Percentiles rank a stretch among this genome's conserved stretches.
Conservation (phyloP, 495 filamentous ascomycete genomes). For the Lepraria neglecta region DNA sequence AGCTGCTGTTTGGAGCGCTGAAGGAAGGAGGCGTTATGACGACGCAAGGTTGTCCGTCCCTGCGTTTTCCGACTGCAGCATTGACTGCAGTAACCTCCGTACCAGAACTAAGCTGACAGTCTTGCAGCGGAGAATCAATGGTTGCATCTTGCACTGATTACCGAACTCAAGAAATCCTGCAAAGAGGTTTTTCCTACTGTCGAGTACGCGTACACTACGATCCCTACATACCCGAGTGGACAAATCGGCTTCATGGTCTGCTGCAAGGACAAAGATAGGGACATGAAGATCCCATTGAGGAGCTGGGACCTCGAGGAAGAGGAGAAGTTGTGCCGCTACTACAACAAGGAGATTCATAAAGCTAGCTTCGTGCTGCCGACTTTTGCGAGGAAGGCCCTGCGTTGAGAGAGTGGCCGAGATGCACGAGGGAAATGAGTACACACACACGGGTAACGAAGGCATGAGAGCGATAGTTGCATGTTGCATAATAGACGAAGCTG, state of each 20-base stretch:
- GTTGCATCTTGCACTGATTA: constrained; percentile 90
- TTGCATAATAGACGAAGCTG: neutral
- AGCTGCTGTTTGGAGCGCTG: constrained; percentile 81
- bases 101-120: constrained; percentile 34
- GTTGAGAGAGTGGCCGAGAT: constrained; percentile 3
- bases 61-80: constrained; percentile 11
- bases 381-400: constrained; percentile 70
- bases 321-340: constrained; percentile 85
- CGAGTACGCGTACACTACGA: constrained; percentile 99
- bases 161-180: constrained; percentile 89
- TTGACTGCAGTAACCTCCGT: constrained; percentile 16
- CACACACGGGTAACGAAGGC: neutral
- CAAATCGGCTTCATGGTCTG: constrained; percentile 99
- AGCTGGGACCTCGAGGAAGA: constrained; percentile 79
- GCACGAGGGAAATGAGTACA: neutral
- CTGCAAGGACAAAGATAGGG: constrained; percentile 79
- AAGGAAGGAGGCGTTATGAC: constrained; percentile 96
- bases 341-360: constrained; percentile 91
- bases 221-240: constrained; percentile 97
- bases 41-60: constrained; percentile 98
- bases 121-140: constrained; percentile 86
- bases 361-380: constrained; percentile 88
- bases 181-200: constrained; percentile 93
- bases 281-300: constrained; percentile 79
- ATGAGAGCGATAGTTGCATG: neutral